Evolutionary conservation across 345 rosid species (phyloP).

Genomic region (Bruguiera parviflora): DNA sequence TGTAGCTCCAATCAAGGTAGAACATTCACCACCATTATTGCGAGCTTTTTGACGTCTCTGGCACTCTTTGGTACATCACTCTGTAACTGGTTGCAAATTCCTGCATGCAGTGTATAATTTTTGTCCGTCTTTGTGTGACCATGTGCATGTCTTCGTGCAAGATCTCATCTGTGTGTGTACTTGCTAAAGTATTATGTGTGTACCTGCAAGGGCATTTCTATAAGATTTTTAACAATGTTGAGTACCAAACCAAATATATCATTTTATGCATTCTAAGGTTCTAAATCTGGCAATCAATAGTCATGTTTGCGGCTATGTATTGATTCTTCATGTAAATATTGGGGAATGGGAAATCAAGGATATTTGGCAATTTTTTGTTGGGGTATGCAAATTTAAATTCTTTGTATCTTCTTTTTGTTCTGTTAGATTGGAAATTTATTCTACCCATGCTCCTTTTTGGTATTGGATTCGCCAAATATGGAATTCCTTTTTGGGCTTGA

Average conservation of each 20-base stretch:
- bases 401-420: background rate
- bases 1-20: slow-evolving; percentile 94
- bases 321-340: background rate
- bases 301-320: background rate
- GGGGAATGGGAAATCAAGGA: background rate
- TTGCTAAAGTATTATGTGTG: background rate
- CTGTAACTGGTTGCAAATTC: background rate
- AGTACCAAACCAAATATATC: background rate
- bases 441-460: slow-evolving; percentile 90
- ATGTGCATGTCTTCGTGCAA: background rate
- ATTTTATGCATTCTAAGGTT: background rate
- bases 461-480: slow-evolving; percentile 92
- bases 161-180: background rate
- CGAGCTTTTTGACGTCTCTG: background rate
- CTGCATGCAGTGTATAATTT: background rate
- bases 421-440: slow-evolving; percentile 77
- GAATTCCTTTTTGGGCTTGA: slow-evolving; percentile 97
- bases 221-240: background rate
- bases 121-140: background rate
- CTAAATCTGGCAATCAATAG: background rate
- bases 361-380: background rate
- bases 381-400: background rate
- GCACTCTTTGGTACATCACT: too few species aligned
- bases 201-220: too few species aligned
- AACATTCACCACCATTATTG: background rate